Evolutionary conservation across 2,329 filamentous ascomycete species (phyloP), one percentile per base, ranked within the genome.

Genomic region (Leptoxyphium fumago): DNA sequence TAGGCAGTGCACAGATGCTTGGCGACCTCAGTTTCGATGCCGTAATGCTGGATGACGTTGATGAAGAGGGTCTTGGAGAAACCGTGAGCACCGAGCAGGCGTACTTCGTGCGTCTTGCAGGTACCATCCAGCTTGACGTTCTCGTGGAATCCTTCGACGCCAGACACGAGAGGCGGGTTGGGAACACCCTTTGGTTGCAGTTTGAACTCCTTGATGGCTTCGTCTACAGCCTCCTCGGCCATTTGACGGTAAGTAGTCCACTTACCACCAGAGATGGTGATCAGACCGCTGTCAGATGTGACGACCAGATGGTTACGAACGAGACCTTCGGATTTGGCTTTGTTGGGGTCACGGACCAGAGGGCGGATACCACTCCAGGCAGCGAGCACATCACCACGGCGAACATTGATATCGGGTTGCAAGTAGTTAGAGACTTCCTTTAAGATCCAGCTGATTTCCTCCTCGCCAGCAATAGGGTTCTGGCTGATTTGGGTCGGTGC

Each of bases 181-280:
- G 63, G 53, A 29, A 81, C 64, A 13, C 77, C 67, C 40, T 67
- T 68, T 2, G 80, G 66, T 43, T 71, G 61, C 30, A 91, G 72
- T 8, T 69, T 65, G 63, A 86, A 89, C 46, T 75, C 70, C 43
- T 73, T 69, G 60, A 91, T 74, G 9, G 85, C 83, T 56, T 83
- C 80, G 56, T 93, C 84, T 38, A 94, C 84, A 39, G 82, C 83
- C 60, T 93, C 84, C 64, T 94, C 84, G 17, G 85, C 84, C 86
- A 94, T 93, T 63, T 93, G 84, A 45, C 86, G 80, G 66, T 93
- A 93, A 1, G 86, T 93, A 2, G 86, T 93, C 86, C 86, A 93
- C 66, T 94, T 93, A 40, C 86, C 86, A 53, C 86, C 86, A 26
- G 84, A 84, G 57, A 84, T 88, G 29, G 86, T 94, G 51, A 94